phyloP scores from a whole-genome alignment of 192 early-diverging fungal genomes.

The Coemansia sp. region DNA sequence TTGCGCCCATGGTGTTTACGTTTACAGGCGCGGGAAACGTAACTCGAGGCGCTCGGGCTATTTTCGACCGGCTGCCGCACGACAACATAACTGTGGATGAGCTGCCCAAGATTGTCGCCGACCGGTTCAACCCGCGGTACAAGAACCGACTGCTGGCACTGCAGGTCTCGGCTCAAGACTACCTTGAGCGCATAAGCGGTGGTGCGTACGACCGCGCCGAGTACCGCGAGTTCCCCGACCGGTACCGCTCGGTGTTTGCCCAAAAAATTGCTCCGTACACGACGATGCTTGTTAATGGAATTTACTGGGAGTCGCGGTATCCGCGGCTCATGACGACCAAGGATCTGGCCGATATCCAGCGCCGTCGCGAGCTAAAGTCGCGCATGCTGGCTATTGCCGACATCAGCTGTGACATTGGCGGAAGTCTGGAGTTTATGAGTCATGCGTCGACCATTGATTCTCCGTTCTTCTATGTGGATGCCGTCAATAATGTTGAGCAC shows the following conservation, averaged over 20 bases:
- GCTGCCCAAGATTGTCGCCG: conserved; percentile 57
- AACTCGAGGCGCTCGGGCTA: conserved; percentile 81
- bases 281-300: conserved; percentile 85
- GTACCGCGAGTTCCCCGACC: conserved; percentile 76
- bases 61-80: conserved; percentile 90
- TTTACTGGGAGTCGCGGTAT: conserved; percentile 87
- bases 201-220: conserved; percentile 61
- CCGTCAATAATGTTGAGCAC: conserved; percentile 66
- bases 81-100: conserved; percentile 79
- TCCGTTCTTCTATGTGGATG: conserved; percentile 92
- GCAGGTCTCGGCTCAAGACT: conserved; percentile 78
- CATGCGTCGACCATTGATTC: conserved; percentile 86
- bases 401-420: conserved; percentile 91
- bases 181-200: conserved; percentile 75
- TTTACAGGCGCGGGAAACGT: conserved; percentile 94
- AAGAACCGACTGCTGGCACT: conserved; percentile 56
- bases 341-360: conserved; percentile 74
- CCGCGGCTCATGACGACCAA: conserved; percentile 87
- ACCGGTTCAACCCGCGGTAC: conserved; percentile 69
- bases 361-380: conserved; percentile 60
- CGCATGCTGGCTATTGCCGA: conserved; percentile 86
- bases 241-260: conserved; percentile 78
- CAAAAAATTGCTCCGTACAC: conserved; percentile 90
- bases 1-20: conserved; percentile 87
- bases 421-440: conserved; percentile 92